These are phyloP conservation scores for Melastoma malabathricum DNA, from an alignment of 345 rosid genomes.

Conservation along the genomic window DNA sequence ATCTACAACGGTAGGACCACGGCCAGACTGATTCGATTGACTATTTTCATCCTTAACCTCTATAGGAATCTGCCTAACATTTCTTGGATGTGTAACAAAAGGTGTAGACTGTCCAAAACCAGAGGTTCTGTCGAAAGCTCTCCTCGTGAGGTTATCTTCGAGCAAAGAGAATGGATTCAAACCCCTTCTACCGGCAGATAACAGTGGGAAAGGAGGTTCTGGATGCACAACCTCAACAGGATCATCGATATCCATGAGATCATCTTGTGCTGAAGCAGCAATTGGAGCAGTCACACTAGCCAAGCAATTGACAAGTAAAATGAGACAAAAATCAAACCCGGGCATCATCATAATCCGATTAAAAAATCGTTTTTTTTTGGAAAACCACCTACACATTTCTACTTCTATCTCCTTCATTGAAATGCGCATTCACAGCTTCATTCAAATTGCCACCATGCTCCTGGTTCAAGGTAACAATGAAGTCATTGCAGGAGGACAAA, in stretches of 20 bases:
- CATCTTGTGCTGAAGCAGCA: constrained; percentile 31
- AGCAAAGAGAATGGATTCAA: constrained; percentile 29
- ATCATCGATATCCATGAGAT: constrained; percentile 84
- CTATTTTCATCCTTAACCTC: constrained; percentile 55
- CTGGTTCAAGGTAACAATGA: constrained; percentile 25
- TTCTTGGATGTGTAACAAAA: constrained; percentile 67
- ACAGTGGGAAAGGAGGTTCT: constrained; percentile 25
- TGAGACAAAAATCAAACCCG: neutral
- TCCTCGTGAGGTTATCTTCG: constrained; percentile 31
- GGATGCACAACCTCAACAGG: constrained; percentile 26
- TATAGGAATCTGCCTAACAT: constrained; percentile 77
- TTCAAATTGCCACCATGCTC: constrained; percentile 87
- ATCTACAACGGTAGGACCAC: constrained; percentile 63
- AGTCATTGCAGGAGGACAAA: constrained; percentile 7
- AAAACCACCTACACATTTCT: constrained; percentile 18
- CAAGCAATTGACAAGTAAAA: neutral
- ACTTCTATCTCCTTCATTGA: constrained; percentile 70
- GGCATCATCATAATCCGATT: neutral
- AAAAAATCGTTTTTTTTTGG: neutral
- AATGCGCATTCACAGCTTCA: constrained; percentile 87
- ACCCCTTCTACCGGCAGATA: constrained; percentile 20
- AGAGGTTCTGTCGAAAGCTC: constrained; percentile 29
- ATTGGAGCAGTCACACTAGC: constrained; percentile 14
- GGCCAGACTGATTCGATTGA: constrained; percentile 34
- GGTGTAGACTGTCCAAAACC: constrained; percentile 31